These are phyloP conservation scores for Boletus semigastroideus DNA, from an alignment of 1,284 basidiomycete genomes.

Conservation along the genomic window DNA sequence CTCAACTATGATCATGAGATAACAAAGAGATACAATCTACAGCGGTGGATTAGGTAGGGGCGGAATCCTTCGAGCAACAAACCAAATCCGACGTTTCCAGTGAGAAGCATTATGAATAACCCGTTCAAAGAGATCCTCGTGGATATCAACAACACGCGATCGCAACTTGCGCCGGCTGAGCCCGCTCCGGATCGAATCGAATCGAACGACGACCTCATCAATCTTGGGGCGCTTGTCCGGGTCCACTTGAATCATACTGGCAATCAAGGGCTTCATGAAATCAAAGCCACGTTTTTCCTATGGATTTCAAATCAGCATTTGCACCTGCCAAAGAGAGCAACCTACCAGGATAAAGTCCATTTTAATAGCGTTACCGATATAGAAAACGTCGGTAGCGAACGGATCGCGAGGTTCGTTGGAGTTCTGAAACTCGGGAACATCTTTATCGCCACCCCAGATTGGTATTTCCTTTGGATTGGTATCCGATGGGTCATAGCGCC, in stretches of 20 bases:
- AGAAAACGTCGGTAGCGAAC: slow-evolving; percentile 34
- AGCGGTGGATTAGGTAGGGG: slow-evolving; percentile 7
- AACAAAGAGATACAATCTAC: neutral
- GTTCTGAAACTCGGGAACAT: slow-evolving; percentile 35
- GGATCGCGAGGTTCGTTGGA: slow-evolving; percentile 22
- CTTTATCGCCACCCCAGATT: slow-evolving; percentile 34
- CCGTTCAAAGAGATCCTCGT: slow-evolving; percentile 7
- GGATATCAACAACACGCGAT: slow-evolving; percentile 12
- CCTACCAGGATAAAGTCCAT: slow-evolving; percentile 20
- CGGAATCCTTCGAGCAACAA: slow-evolving; percentile 5
- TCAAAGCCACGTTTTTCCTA: slow-evolving; percentile 26
- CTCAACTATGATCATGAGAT: too few relatives aligned
- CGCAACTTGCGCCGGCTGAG: slow-evolving; percentile 30
- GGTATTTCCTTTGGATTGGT: slow-evolving; percentile 23
- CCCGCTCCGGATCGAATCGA: slow-evolving; percentile 22
- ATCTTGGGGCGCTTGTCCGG: slow-evolving; percentile 35
- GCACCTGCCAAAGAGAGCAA: too few relatives aligned
- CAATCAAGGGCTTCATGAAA: slow-evolving; percentile 33
- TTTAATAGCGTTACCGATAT: slow-evolving; percentile 24
- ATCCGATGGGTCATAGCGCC: slow-evolving; percentile 25
- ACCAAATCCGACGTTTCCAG: slow-evolving; percentile 21
- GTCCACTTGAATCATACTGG: slow-evolving; percentile 34
- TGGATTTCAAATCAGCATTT: neutral
- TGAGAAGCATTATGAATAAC: slow-evolving; percentile 5
- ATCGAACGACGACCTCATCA: slow-evolving; percentile 33